A percentile compares a stretch with the other conserved stretches of the same genome.
Conservation (phyloP, 1,284 basidiomycete species). For the Neonothopanus nambi region DNA sequence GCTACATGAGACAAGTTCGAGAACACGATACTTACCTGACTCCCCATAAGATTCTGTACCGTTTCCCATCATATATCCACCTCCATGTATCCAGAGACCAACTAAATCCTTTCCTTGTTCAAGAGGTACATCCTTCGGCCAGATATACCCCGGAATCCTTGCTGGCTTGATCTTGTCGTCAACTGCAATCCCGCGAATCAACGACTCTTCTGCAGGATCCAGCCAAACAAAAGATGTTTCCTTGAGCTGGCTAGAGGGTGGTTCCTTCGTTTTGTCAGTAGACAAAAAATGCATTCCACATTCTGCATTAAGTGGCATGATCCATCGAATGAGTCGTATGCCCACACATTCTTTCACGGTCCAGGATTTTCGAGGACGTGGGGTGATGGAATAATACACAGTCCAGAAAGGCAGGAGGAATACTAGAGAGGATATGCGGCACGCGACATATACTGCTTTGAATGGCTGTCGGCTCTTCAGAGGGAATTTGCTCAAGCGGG, state of each 20-base stretch:
- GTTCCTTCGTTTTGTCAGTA: slow-evolving; percentile 22
- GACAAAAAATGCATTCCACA: slow-evolving; percentile 15
- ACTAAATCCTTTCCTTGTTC: slow-evolving; percentile 18
- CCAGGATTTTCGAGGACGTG: slow-evolving; percentile 23
- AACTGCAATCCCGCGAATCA: slow-evolving; percentile 18
- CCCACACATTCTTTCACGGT: slow-evolving; percentile 22
- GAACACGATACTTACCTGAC: slow-evolving; percentile 15
- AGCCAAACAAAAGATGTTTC: slow-evolving; percentile 26
- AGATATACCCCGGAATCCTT: slow-evolving; percentile 25
- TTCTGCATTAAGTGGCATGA: slow-evolving; percentile 23
- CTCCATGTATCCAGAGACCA: slow-evolving; percentile 26
- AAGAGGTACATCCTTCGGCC: slow-evolving; percentile 22
- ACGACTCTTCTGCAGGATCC: slow-evolving; percentile 15
- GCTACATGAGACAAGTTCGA: neutral
- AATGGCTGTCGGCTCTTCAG: slow-evolving; percentile 14
- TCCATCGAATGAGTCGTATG: slow-evolving; percentile 22
- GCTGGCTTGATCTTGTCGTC: slow-evolving; percentile 22
- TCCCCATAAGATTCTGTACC: slow-evolving; percentile 20
- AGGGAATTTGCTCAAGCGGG: neutral
- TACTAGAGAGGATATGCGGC: slow-evolving; percentile 10
- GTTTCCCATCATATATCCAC: slow-evolving; percentile 29
- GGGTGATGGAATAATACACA: slow-evolving; percentile 16
- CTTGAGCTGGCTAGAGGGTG: slow-evolving; percentile 21
- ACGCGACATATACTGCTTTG: slow-evolving; percentile 14
- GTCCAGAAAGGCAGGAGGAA: slow-evolving; percentile 20